A percentile compares a stretch with the other conserved stretches of the same genome.
Conservation (phyloP, 2,329 filamentous ascomycete genomes). For the Fusarium sambucinum region DNA sequence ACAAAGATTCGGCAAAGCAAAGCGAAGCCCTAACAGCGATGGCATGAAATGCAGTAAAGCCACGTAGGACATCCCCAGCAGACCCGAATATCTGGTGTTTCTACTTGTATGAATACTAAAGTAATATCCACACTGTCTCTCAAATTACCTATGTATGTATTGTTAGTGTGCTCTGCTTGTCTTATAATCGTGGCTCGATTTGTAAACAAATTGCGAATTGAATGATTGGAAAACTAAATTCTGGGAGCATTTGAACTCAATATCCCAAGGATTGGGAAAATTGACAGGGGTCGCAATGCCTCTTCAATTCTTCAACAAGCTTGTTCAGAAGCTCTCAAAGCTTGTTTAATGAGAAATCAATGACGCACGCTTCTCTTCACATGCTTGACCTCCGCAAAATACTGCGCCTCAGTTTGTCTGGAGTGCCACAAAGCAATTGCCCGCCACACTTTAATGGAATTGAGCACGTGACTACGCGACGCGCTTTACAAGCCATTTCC, state of each 20-base stretch:
- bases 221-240: not conserved
- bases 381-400: conserved; percentile 40
- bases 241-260: not conserved
- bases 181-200: not conserved
- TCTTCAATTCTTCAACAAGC: conserved; percentile 18
- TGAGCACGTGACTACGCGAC: conserved; percentile 50
- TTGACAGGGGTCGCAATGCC: not conserved
- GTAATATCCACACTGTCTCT: conserved; percentile 18
- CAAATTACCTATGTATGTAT: conserved; percentile 1
- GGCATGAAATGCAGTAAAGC: conserved; percentile 27
- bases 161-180: not conserved
- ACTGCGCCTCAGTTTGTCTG: conserved; percentile 12
- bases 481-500: conserved; percentile 33
- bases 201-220: not conserved
- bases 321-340: conserved; percentile 4
- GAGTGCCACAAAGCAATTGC: not conserved
- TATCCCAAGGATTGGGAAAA: not conserved
- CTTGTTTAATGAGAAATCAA: conserved; percentile 32
- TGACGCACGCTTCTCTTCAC: conserved; percentile 46
- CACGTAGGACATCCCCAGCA: conserved; percentile 26
- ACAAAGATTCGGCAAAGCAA: conserved; percentile 15
- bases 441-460: not conserved
- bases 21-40: conserved; percentile 26
- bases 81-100: conserved; percentile 31
- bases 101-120: not conserved